Conservation (phyloP, 106 monocot genomes). For the Platanthera zijinensis region DNA sequence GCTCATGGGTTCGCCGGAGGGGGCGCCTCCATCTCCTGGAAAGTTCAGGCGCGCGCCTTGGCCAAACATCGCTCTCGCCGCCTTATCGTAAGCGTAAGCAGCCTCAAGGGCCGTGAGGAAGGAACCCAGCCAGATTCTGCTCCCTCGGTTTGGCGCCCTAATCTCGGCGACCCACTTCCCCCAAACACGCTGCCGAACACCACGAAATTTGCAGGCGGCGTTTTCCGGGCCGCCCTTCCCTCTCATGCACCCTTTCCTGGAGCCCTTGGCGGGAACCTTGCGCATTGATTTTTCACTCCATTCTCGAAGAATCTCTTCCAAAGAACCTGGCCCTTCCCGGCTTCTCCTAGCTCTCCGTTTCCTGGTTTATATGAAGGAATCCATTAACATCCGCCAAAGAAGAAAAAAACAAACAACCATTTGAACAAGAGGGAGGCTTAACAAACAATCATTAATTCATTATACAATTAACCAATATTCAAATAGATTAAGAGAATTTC, state of each 20-base stretch:
- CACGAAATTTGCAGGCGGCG: slow-evolving; percentile 43
- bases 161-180: slow-evolving; percentile 97
- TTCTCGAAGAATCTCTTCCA: not conserved
- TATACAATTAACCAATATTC: too few species aligned
- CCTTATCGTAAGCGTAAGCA: slow-evolving; percentile 70
- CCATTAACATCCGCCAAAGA: too few species aligned
- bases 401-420: too few species aligned
- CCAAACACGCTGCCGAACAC: slow-evolving; percentile 84
- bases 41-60: slow-evolving; percentile 56
- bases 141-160: slow-evolving; percentile 61
- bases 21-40: not conserved
- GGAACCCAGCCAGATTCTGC: slow-evolving; percentile 76
- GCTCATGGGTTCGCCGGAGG: not conserved
- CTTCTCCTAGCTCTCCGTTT: not conserved
- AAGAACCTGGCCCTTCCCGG: slow-evolving; percentile 1
- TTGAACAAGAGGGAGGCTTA: too few species aligned
- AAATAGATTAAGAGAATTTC: too few species aligned
- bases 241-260: slow-evolving; percentile 75
- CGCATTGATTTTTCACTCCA: slow-evolving; percentile 8
- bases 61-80: slow-evolving; percentile 74
- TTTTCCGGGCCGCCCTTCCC: slow-evolving; percentile 94
- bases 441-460: too few species aligned
- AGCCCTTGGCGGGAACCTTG: slow-evolving; percentile 67
- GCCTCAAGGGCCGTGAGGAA: slow-evolving; percentile 58
- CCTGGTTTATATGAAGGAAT: too few species aligned